These are phyloP conservation scores for Physaria fendleri DNA, from an alignment of 345 rosid species.

Conservation along the genomic window DNA sequence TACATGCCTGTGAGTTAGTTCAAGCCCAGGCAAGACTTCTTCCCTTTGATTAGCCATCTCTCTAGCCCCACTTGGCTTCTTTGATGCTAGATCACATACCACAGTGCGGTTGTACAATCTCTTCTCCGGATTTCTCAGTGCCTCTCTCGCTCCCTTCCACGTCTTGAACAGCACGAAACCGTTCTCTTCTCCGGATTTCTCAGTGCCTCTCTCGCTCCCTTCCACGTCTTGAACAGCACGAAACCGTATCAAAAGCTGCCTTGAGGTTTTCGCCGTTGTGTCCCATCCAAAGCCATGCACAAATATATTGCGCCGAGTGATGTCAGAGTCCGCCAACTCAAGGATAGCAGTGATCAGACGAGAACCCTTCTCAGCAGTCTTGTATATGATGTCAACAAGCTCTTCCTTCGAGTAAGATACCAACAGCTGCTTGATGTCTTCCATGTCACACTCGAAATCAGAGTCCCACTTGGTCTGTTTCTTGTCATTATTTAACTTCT, in stretches of 20 bases:
- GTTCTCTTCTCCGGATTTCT: background rate
- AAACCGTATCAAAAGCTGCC: constrained; percentile 27
- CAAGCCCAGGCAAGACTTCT: background rate
- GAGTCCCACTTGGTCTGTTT: constrained; percentile 36
- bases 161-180: constrained; percentile 29
- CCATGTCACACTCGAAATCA: constrained; percentile 21
- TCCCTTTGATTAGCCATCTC: background rate
- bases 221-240: constrained; percentile 14
- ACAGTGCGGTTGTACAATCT: constrained; percentile 13
- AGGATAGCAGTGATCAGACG: constrained; percentile 10
- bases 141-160: constrained; percentile 9
- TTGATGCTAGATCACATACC: constrained; percentile 28
- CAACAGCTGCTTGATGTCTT: constrained; percentile 19
- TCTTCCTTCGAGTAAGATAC: constrained; percentile 38
- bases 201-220: constrained; percentile 14
- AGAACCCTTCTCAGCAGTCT: constrained; percentile 9
- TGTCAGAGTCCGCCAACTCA: constrained; percentile 12
- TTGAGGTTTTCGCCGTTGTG: constrained; percentile 11
- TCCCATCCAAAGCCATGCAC: constrained; percentile 29
- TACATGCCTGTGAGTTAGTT: background rate
- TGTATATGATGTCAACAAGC: constrained; percentile 30
- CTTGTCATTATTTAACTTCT: constrained; percentile 40
- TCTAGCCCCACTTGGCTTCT: background rate
- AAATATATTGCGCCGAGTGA: constrained; percentile 22
- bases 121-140: constrained; percentile 13